Percentiles rank a stretch among this genome's conserved stretches.
Conservation (phyloP, 352 stramenopile genomes). For the Globisporangium splendens region DNA sequence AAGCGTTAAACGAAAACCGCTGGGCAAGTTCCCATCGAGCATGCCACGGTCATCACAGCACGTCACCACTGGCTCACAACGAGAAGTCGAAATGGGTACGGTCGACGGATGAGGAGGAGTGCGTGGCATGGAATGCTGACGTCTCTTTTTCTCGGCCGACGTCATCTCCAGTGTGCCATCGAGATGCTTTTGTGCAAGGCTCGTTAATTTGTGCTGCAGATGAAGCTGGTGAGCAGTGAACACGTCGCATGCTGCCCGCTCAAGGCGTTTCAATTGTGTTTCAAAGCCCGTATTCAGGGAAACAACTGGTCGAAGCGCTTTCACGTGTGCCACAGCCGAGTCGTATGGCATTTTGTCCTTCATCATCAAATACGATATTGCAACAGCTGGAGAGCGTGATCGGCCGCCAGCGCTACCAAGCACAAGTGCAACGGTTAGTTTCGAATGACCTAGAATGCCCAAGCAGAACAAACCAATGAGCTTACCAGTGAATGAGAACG, state of each 20-base stretch:
- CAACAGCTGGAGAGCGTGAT: constrained; percentile 78
- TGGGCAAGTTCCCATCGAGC: constrained; percentile 47
- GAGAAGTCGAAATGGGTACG: constrained; percentile 14
- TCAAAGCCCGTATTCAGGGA: constrained; percentile 84
- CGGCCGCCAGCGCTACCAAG: constrained; percentile 54
- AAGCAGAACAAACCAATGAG: neutral
- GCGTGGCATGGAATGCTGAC: constrained; percentile 13
- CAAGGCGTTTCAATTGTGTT: constrained; percentile 72
- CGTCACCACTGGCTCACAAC: constrained; percentile 4
- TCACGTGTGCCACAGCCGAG: constrained; percentile 44
- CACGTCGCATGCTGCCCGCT: constrained; percentile 60
- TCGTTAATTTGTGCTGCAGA: constrained; percentile 35
- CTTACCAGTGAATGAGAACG: constrained; percentile 82
- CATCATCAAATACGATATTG: constrained; percentile 80
- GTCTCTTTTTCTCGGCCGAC: constrained; percentile 15
- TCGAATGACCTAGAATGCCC: no score
- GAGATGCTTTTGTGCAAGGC: constrained; percentile 33
- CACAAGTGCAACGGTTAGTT: neutral
- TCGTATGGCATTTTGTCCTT: constrained; percentile 54
- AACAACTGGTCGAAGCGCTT: constrained; percentile 55
- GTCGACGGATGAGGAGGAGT: constrained; percentile 17
- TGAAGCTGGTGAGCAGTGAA: constrained; percentile 78
- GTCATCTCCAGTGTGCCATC: constrained; percentile 23
- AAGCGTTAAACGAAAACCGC: constrained; percentile 52
- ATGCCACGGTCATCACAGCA: constrained; percentile 57